Evolutionary conservation across 2,329 filamentous ascomycete species (phyloP).

Genomic region (Magnaporthiopsis incrustans): DNA sequence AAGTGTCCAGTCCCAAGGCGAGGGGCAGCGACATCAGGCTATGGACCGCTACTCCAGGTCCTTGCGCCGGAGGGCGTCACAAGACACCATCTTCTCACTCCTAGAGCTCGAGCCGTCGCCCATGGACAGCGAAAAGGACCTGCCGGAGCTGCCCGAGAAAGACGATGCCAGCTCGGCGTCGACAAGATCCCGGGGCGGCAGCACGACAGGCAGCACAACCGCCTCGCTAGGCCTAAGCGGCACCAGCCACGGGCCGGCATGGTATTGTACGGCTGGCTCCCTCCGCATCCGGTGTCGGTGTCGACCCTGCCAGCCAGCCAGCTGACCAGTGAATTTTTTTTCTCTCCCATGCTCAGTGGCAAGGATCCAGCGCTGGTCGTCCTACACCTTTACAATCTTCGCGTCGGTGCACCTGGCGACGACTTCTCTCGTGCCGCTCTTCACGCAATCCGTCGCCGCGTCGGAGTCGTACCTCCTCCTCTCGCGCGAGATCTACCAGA

Average conservation of each 20-base stretch:
- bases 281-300: background rate
- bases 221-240: constrained; percentile 51
- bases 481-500: constrained; percentile 88
- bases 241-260: constrained; percentile 59
- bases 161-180: constrained; percentile 9
- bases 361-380: constrained; percentile 79
- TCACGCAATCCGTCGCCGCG: constrained; percentile 62
- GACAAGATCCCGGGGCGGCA: background rate
- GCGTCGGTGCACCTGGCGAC: constrained; percentile 70
- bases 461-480: constrained; percentile 85
- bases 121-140: constrained; percentile 48
- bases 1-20: background rate
- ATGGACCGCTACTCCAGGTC: constrained; percentile 24
- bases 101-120: constrained; percentile 76
- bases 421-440: constrained; percentile 70
- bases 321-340: background rate
- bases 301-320: background rate
- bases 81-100: constrained; percentile 55
- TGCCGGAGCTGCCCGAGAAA: constrained; percentile 29
- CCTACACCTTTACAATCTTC: constrained; percentile 75
- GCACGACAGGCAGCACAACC: constrained; percentile 15
- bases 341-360: constrained; percentile 41
- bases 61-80: constrained; percentile 33
- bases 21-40: background rate
- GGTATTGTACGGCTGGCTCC: constrained; percentile 53